Evolutionary conservation across 1,284 basidiomycete genomes (phyloP), one percentile per base, ranked within the genome.

Genomic region (Rugiboletus extremiorientalis): DNA sequence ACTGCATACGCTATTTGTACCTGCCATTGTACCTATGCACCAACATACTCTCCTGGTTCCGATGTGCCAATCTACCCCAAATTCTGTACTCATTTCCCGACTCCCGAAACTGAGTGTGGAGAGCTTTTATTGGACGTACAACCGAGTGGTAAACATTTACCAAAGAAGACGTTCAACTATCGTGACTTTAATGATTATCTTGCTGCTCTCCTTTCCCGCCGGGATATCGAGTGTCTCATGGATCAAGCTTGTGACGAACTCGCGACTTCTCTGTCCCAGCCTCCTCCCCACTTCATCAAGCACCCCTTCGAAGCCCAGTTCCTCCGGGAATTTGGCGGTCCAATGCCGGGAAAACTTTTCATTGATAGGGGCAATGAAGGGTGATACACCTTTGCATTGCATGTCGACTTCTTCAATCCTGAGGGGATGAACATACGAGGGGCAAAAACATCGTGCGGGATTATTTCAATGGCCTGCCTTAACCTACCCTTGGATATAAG

Each of bases 21-120:
- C 11, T 63, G 61, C 36, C 61, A 63, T 22, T 56, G 47, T 33
- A 63, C 46, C 16, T 60, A 63, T 51, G 34, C 44, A 33, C 58
- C 46, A 1, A 52, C 31, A 5, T 50, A 50, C 22, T 6, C 10
- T 4, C 25, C 20, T 4, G 25, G 22, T n/a, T 48, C 47, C 16
- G n/a, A 50, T 30, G 14, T 50, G 12, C 37, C 37, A 10, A 34
- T 30, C 15, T 50, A 50, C 11, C 37, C 48, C 4, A 37, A 41
- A 10, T 7, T 20, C n/a, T 49, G 47, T 20, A 49, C 34, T 40
- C 34, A 60, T 28, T 14, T 6, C 37, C 61, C 38, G 5, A 50
- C 14, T 11, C 54, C 57, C 3, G 31, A 52, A 14, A 47, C 52
- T 3, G 4, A 9, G 6, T 63, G 57, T 20, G 30, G 33, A 11